These are phyloP conservation scores for Hypsizygus ulmarius DNA, from an alignment of 1,284 basidiomycete genomes.

Conservation along the genomic window DNA sequence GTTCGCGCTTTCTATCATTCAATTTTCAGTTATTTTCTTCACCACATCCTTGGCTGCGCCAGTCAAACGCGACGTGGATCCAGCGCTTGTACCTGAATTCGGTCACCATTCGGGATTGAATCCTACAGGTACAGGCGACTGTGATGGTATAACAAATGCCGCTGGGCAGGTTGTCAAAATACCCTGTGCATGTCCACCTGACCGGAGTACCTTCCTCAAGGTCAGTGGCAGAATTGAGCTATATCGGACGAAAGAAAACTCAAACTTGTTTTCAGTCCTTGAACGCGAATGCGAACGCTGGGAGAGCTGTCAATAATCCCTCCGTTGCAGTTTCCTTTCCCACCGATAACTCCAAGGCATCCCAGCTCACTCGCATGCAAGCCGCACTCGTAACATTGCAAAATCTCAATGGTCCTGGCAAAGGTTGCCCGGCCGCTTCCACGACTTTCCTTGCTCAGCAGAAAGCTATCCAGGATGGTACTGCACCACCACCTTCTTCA, in stretches of 20 bases:
- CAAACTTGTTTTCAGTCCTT: constrained; percentile 35
- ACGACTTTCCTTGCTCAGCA: constrained; percentile 51
- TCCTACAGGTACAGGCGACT: constrained; percentile 56
- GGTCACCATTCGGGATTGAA: constrained; percentile 48
- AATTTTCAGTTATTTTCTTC: constrained; percentile 31
- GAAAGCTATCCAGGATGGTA: constrained; percentile 40
- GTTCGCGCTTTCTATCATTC: constrained; percentile 30
- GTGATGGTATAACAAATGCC: constrained; percentile 53
- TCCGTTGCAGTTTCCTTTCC: constrained; percentile 55
- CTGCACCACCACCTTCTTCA: constrained; percentile 19
- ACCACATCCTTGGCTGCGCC: constrained; percentile 41
- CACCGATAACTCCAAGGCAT: constrained; percentile 49
- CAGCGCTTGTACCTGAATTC: constrained; percentile 52
- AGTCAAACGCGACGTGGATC: constrained; percentile 46
- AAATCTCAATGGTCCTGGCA: constrained; percentile 50
- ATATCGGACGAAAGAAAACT: background rate
- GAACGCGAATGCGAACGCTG: constrained; percentile 57
- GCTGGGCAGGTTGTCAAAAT: constrained; percentile 52
- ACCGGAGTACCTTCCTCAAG: constrained; percentile 45
- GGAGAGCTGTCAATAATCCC: constrained; percentile 60
- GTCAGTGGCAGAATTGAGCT: constrained; percentile 29
- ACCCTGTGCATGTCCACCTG: constrained; percentile 63
- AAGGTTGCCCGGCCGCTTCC: constrained; percentile 51
- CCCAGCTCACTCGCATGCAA: constrained; percentile 51
- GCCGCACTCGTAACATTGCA: constrained; percentile 49